Conservation (phyloP, 352 stramenopile species). For the Pythium brassicae region DNA sequence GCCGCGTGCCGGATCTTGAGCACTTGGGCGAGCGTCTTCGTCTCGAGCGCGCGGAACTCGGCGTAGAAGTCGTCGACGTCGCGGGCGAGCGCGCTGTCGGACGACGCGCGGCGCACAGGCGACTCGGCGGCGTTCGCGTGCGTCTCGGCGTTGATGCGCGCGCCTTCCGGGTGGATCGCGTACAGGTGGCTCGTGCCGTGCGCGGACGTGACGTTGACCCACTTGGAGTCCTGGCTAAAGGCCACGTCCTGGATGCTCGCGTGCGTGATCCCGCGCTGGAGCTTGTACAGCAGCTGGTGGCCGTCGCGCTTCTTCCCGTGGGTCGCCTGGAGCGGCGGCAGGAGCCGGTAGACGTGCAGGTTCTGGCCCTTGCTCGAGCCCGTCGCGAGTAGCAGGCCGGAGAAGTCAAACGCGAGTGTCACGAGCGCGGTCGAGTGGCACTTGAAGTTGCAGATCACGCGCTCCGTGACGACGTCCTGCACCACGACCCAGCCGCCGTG, state of each 20-base stretch:
- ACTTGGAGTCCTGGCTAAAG: slow-evolving; percentile 83
- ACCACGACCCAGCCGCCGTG: slow-evolving; percentile 63
- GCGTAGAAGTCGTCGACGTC: slow-evolving; percentile 76
- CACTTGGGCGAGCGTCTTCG: slow-evolving; percentile 59
- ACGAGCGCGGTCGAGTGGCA: slow-evolving; percentile 74
- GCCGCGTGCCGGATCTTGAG: slow-evolving; percentile 72
- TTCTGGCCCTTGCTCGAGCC: slow-evolving; percentile 85
- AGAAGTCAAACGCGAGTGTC: slow-evolving; percentile 71
- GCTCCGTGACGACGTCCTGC: slow-evolving; percentile 54
- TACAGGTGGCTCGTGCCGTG: slow-evolving; percentile 87
- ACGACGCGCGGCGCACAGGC: slow-evolving; percentile 12
- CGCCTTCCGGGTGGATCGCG: slow-evolving; percentile 69
- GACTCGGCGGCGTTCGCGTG: slow-evolving; percentile 39
- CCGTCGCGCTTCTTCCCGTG: slow-evolving; percentile 5
- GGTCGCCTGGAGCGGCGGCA: slow-evolving; percentile 43
- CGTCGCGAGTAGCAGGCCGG: slow-evolving; percentile 68
- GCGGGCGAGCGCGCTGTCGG: slow-evolving; percentile 17
- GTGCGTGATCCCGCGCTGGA: slow-evolving; percentile 85
- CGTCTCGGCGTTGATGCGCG: slow-evolving; percentile 59
- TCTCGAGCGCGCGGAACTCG: slow-evolving; percentile 56
- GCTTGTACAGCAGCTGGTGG: slow-evolving; percentile 77
- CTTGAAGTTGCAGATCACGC: slow-evolving; percentile 67
- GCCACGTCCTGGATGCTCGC: slow-evolving; percentile 78
- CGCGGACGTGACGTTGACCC: slow-evolving; percentile 80
- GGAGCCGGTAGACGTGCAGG: slow-evolving; percentile 76